These are phyloP conservation scores for Myxozyma melibiosi DNA, from an alignment of 805 yeast species.

Conservation along the genomic window DNA sequence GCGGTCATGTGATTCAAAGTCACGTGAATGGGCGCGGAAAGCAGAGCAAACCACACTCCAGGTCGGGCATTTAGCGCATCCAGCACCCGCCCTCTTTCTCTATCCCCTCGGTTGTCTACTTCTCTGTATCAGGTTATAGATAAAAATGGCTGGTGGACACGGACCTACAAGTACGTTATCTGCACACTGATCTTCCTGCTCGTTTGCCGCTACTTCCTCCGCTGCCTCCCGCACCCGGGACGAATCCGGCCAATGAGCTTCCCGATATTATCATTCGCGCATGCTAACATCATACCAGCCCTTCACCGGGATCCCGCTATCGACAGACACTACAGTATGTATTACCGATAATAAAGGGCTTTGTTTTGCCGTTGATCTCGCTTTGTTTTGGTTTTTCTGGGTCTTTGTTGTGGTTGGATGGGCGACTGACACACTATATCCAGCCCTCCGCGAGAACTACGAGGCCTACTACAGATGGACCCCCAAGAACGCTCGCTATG, in stretches of 20 bases:
- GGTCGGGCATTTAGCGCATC: too few relatives aligned
- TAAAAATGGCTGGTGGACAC: slow-evolving; percentile 26
- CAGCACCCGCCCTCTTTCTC: too few relatives aligned
- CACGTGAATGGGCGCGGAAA: too few relatives aligned
- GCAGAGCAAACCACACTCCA: too few relatives aligned
- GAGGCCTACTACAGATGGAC: slow-evolving; percentile 30
- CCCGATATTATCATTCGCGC: neutral
- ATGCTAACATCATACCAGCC: slow-evolving; percentile 20
- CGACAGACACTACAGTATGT: slow-evolving; percentile 28
- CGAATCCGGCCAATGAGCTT: slow-evolving; percentile 6
- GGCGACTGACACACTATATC: neutral
- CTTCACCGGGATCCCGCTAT: slow-evolving; percentile 33
- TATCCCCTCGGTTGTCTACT: too few relatives aligned
- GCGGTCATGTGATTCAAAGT: too few relatives aligned
- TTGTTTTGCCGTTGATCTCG: too few relatives aligned
- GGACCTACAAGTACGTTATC: slow-evolving; percentile 26
- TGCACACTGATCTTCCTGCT: neutral
- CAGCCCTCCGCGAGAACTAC: slow-evolving; percentile 31
- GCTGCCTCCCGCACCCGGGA: neutral
- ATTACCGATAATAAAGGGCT: too few relatives aligned
- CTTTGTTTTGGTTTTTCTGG: neutral
- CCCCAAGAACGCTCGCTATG: slow-evolving; percentile 23
- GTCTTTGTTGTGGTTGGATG: neutral
- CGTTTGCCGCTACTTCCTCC: too few relatives aligned
- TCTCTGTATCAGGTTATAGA: too few relatives aligned